Evolutionary conservation across 2,329 filamentous ascomycete species (phyloP).

Genomic region (Thelonectria olida): DNA sequence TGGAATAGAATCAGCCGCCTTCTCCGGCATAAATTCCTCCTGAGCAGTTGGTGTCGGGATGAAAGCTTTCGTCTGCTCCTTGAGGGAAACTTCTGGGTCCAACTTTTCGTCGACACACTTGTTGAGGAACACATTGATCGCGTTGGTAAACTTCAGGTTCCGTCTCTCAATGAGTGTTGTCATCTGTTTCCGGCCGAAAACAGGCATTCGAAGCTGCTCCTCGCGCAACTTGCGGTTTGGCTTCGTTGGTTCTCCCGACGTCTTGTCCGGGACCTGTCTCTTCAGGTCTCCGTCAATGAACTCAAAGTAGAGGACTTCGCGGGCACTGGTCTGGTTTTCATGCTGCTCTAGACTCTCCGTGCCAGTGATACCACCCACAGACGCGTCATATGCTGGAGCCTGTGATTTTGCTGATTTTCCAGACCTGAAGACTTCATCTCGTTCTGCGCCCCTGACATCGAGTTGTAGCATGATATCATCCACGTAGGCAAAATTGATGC

Average conservation of each 20-base stretch:
- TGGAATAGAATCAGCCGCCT: slow-evolving; percentile 62
- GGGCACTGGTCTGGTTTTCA: slow-evolving; percentile 45
- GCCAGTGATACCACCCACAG: slow-evolving; percentile 65
- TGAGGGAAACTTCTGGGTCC: slow-evolving; percentile 75
- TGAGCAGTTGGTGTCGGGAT: slow-evolving; percentile 68
- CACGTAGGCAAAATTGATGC: slow-evolving; percentile 86
- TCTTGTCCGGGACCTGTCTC: slow-evolving; percentile 75
- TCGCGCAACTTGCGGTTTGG: slow-evolving; percentile 74
- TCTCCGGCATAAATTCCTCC: slow-evolving; percentile 40
- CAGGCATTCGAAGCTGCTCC: slow-evolving; percentile 89
- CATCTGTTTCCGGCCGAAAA: slow-evolving; percentile 94
- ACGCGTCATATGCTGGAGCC: slow-evolving; percentile 62
- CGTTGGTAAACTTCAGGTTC: slow-evolving; percentile 82
- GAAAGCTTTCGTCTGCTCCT: slow-evolving; percentile 64
- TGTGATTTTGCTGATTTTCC: slow-evolving; percentile 57
- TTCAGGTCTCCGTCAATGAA: slow-evolving; percentile 93
- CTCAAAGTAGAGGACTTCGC: slow-evolving; percentile 87
- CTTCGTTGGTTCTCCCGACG: slow-evolving; percentile 77
- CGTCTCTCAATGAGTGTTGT: slow-evolving; percentile 87
- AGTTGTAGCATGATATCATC: slow-evolving; percentile 86
- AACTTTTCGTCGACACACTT: slow-evolving; percentile 70
- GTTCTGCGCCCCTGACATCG: slow-evolving; percentile 75
- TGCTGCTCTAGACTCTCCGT: slow-evolving; percentile 51
- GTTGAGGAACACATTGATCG: slow-evolving; percentile 81
- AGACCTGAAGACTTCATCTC: slow-evolving; percentile 69